Conservation (phyloP, 1,284 basidiomycete species). For the Rhodotorula mucilaginosa region DNA sequence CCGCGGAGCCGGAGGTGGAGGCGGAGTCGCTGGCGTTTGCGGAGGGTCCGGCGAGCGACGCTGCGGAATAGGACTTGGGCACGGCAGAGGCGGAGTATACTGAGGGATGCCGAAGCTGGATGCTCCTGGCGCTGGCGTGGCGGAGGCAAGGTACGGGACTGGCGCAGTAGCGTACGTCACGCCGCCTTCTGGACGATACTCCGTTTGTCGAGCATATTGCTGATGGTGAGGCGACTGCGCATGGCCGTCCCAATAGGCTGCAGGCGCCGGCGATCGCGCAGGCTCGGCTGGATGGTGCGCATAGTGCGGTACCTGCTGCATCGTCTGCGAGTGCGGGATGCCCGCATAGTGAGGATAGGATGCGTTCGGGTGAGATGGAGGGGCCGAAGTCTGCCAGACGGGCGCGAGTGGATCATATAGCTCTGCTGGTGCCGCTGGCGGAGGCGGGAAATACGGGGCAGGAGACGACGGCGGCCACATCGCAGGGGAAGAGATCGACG, state of each 20-base stretch:
- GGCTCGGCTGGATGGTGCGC: neutral
- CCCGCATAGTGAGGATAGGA: no score
- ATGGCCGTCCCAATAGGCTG: no score
- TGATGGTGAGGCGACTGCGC: no score
- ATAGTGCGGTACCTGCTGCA: neutral
- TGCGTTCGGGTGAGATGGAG: neutral
- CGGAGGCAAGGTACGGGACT: neutral
- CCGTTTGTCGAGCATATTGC: no score
- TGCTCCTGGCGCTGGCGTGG: neutral
- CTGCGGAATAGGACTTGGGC: constrained; percentile 7
- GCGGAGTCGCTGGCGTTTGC: neutral
- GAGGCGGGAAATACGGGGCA: neutral
- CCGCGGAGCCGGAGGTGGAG: neutral
- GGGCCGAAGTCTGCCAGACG: neutral
- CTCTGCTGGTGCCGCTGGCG: constrained; percentile 10
- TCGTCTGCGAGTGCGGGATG: no score
- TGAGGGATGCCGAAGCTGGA: neutral
- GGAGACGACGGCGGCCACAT: neutral
- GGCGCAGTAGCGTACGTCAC: neutral
- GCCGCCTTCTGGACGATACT: neutral
- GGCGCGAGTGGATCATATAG: constrained; percentile 4
- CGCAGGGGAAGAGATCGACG: constrained; percentile 4
- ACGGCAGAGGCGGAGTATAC: neutral
- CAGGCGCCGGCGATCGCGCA: no score
- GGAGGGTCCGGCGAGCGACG: neutral